Percentiles rank a stretch among this genome's conserved stretches.
Conservation (phyloP, 2,329 filamentous ascomycete species). For the Diaporthe sp. region DNA sequence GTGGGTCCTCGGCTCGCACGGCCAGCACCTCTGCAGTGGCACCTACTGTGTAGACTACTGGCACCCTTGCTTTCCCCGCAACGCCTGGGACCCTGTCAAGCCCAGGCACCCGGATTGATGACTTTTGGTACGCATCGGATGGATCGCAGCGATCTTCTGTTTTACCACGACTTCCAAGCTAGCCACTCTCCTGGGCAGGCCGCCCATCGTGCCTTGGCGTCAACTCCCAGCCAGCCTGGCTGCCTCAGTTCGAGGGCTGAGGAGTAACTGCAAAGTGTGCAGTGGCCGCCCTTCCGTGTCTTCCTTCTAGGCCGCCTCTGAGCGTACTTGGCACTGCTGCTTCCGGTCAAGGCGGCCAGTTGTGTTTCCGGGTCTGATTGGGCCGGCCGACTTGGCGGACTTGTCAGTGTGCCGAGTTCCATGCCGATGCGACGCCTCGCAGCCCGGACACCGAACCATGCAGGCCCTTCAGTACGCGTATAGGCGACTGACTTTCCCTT, state of each 20-base stretch:
- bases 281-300: no score
- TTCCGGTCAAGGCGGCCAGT: background rate
- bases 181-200: background rate
- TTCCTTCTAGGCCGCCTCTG: no score
- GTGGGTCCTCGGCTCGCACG: slow-evolving; percentile 4
- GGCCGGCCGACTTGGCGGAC: background rate
- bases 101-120: slow-evolving; percentile 22
- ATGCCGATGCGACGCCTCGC: background rate
- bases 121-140: slow-evolving; percentile 23
- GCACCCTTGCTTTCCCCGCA: slow-evolving; percentile 8
- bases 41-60: no score
- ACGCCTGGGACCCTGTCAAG: slow-evolving; percentile 5
- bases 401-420: slow-evolving; percentile 12
- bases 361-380: background rate
- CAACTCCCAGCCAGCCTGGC: background rate
- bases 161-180: background rate
- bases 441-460: background rate
- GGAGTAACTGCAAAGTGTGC: no score
- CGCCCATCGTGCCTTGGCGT: slow-evolving; percentile 5
- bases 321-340: background rate
- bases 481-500: background rate
- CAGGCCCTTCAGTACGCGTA: background rate
- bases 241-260: background rate
- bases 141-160: slow-evolving; percentile 12
- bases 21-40: no score